Evolutionary conservation across 2,329 filamentous ascomycete species (phyloP).

Genomic region (Cadophora luteo-olivacea): DNA sequence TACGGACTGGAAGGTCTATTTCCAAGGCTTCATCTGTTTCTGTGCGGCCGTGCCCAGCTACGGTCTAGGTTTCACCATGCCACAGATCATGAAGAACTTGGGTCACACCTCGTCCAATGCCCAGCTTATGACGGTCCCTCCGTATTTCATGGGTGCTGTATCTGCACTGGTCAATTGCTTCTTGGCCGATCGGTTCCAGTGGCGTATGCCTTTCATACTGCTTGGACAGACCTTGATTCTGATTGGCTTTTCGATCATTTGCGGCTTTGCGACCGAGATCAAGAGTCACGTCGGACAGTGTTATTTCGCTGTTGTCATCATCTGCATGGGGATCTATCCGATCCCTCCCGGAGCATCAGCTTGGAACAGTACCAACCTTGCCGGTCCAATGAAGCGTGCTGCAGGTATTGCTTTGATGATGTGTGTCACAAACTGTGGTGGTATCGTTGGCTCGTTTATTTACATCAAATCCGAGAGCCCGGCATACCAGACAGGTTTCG

Average conservation of each 20-base stretch:
- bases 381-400: slow-evolving; percentile 60
- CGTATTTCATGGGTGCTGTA: slow-evolving; percentile 70
- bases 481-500: too few relatives aligned
- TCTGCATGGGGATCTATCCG: slow-evolving; percentile 49
- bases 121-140: slow-evolving; percentile 52
- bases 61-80: slow-evolving; percentile 45
- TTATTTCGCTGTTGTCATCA: slow-evolving; percentile 43
- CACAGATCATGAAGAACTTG: slow-evolving; percentile 52
- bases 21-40: slow-evolving; percentile 33
- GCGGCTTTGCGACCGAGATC: too few relatives aligned
- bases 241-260: too few relatives aligned
- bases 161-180: slow-evolving; percentile 60
- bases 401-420: slow-evolving; percentile 70
- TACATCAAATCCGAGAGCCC: slow-evolving; percentile 25
- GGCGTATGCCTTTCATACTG: slow-evolving; percentile 56
- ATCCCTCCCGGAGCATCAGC: slow-evolving; percentile 53
- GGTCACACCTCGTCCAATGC: slow-evolving; percentile 57
- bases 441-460: slow-evolving; percentile 31
- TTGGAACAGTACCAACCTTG: slow-evolving; percentile 64
- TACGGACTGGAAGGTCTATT: slow-evolving; percentile 53
- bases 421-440: slow-evolving; percentile 40
- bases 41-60: slow-evolving; percentile 33
- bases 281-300: slow-evolving; percentile 47
- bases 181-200: slow-evolving; percentile 58
- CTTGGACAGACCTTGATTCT: slow-evolving; percentile 15